Base-by-base conservation (phyloP, 2,329 filamentous ascomycete genomes). In the Grosmannia serpens region DNA sequence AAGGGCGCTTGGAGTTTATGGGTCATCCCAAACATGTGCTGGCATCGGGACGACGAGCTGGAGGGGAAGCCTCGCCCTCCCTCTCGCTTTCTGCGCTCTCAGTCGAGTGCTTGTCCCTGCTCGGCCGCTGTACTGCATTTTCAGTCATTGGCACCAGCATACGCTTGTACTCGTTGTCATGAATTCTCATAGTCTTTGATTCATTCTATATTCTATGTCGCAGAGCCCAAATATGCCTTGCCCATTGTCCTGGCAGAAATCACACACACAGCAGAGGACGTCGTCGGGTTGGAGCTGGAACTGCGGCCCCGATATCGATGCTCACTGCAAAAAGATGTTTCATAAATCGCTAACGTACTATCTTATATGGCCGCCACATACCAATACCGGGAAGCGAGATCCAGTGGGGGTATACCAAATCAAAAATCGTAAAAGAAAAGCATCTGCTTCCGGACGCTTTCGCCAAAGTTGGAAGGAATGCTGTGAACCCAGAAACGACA, bases 401-500 rank as follows among this genome's bases (percentile, higher is more conserved):
- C 60, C 60, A 60, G 56, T 15, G 60, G 58, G 64, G 65, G 67
- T 69, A 69, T 68, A 66, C 57, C 58, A 62, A 60, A 56, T 53
- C 57, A 58, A 59, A 17, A 58, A 59, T 38, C 29, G 47, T 27
- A 51, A 47, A 47, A 38, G 52, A 56, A 58, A 53, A 53, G 51
- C 27, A 24, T 26, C 52, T 22, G 55, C 41, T 47, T 56, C 53
- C 24, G 22, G 53, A 31, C 41, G 53, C 35, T 55, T 27, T 41
- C 31, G 29, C 51, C 38, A 24, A 56, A 33, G 27, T n/a, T 15
- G 44, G 11, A 35, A 50, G 26, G n/a, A 29, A 44, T 38, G 35
- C 35, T 15, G 35, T 38, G 35, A 38, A 10, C 35, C 35, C 35
- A 46, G 17, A 55, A 17, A 44, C 11, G 22, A 52, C 54, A 54